Evolutionary conservation across 2,329 filamentous ascomycete genomes (phyloP), one percentile per base, ranked within the genome.

Genomic region (Whalleya microplaca): DNA sequence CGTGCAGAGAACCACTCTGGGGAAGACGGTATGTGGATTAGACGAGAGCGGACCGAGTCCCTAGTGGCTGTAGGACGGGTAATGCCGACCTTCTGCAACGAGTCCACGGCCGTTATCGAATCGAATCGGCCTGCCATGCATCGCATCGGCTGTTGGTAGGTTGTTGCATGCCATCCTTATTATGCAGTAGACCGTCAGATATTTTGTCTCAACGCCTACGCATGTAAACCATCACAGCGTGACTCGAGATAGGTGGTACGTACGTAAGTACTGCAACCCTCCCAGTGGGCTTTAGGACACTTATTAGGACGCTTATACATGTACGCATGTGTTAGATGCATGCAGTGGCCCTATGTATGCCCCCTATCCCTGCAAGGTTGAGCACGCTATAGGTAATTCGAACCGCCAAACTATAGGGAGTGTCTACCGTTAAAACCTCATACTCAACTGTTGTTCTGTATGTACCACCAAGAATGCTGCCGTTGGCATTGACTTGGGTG

Each of bases 11-110:
- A 45, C 54, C 57, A 56, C 55, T 63, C 60, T 63, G 60, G 60
- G 60, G 60, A 58, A 58, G 54, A 60, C 53, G 57, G 60, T 58
- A 58, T 60, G 60, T 58, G 57, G 60, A 58, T 14, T 60, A 58
- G 57, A 49, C 41, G 50, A 54, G 52, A 53, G 53, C 58, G 60
- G 60, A 58, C 60, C 58, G 60, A 63, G 32, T 58, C 58, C 60
- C 60, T 63, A 63, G 57, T 63, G 58, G 61, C 55, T 59, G 51
- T 23, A 53, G 41, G 29, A 45, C 55, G 48, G 51, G 58, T 37
- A 37, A 12, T 37, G 32, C 32, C 32, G 32, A 37, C 32, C 32
- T 37, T 37, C 32, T 37, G 32, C 32, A 37, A 37, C 32, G 32
- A 37, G 8, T 37, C 32, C 8, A 12, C 32, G 32, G 32, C 32